These are phyloP conservation scores for Phaeoacremonium minimum DNA, from an alignment of 2,329 filamentous ascomycete genomes.

Conservation along the genomic window DNA sequence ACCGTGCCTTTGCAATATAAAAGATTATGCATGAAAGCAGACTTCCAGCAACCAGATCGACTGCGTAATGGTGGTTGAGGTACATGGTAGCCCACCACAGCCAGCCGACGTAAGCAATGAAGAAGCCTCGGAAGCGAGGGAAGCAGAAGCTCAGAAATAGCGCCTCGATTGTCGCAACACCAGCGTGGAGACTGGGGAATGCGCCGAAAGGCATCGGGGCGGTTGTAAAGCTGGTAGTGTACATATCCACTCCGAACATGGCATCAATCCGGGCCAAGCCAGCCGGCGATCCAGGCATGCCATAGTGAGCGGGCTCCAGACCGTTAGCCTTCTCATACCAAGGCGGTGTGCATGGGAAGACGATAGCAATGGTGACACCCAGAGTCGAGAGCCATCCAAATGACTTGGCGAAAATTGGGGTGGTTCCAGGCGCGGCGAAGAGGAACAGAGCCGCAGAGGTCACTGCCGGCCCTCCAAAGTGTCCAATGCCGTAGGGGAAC, in stretches of 20 bases:
- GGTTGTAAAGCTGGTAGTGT: slow-evolving; percentile 86
- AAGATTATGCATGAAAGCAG: slow-evolving; percentile 74
- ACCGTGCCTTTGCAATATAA: slow-evolving; percentile 76
- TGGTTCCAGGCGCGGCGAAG: slow-evolving; percentile 80
- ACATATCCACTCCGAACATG: slow-evolving; percentile 87
- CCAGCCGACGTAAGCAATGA: slow-evolving; percentile 83
- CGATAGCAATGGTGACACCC: slow-evolving; percentile 81
- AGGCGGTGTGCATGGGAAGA: slow-evolving; percentile 90
- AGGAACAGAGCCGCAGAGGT: slow-evolving; percentile 78
- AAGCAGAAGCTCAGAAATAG: slow-evolving; percentile 93
- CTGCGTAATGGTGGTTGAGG: slow-evolving; percentile 92
- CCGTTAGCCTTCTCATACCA: slow-evolving; percentile 97
- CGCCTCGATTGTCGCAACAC: slow-evolving; percentile 81
- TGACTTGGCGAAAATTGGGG: slow-evolving; percentile 77
- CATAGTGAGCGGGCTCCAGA: slow-evolving; percentile 85
- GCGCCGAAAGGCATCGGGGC: slow-evolving; percentile 92
- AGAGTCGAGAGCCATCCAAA: slow-evolving; percentile 92
- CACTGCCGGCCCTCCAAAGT: slow-evolving; percentile 82
- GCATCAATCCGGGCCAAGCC: slow-evolving; percentile 85
- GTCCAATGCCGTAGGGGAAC: slow-evolving; percentile 87
- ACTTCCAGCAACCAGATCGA: slow-evolving; percentile 84
- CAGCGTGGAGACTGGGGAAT: slow-evolving; percentile 90
- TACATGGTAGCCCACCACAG: slow-evolving; percentile 99
- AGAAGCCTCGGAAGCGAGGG: slow-evolving; percentile 74
- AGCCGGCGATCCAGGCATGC: slow-evolving; percentile 83